phyloP scores from a whole-genome alignment of 1,139 yeast genomes.

The Candida glucosophila region DNA sequence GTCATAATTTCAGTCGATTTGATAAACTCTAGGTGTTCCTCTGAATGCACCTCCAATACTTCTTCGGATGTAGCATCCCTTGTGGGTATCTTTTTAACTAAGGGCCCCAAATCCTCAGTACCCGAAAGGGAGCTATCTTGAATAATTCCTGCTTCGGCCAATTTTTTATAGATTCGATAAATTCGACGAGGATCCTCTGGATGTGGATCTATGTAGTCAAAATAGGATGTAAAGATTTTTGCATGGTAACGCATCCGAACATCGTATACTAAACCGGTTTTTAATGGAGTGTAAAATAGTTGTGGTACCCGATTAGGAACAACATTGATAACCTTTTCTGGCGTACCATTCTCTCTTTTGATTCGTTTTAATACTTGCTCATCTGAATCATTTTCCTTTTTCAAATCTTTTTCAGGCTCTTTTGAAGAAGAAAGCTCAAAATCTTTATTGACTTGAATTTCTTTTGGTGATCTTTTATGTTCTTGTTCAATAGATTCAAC shows the following conservation, averaged over 20 bases:
- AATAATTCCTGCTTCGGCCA: slow-evolving; percentile 90
- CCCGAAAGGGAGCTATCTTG: slow-evolving; percentile 78
- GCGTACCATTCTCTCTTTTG: slow-evolving; percentile 3
- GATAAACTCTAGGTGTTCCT: slow-evolving; percentile 68
- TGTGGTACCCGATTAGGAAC: slow-evolving; percentile 51
- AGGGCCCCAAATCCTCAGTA: slow-evolving; percentile 72
- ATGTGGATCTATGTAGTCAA: slow-evolving; percentile 94
- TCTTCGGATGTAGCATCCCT: slow-evolving; percentile 86
- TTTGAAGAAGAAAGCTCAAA: too few relatives aligned
- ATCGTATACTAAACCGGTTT: slow-evolving; percentile 93
- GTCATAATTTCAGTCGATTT: slow-evolving; percentile 73
- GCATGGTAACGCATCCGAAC: slow-evolving; percentile 98
- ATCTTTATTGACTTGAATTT: too few relatives aligned
- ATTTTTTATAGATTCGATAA: slow-evolving; percentile 81
- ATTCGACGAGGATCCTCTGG: slow-evolving; percentile 98
- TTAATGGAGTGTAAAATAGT: slow-evolving; percentile 58
- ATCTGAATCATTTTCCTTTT: not conserved
- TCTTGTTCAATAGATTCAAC: too few relatives aligned
- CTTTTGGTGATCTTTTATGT: slow-evolving; percentile 12
- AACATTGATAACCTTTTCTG: slow-evolving; percentile 34
- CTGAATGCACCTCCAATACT: slow-evolving; percentile 77
- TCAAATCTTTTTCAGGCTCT: not conserved
- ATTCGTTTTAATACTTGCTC: not conserved
- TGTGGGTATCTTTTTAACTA: slow-evolving; percentile 82
- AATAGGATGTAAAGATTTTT: slow-evolving; percentile 82